phyloP scores from a whole-genome alignment of 495 filamentous ascomycete species.

The Penicillium verhagenii region DNA sequence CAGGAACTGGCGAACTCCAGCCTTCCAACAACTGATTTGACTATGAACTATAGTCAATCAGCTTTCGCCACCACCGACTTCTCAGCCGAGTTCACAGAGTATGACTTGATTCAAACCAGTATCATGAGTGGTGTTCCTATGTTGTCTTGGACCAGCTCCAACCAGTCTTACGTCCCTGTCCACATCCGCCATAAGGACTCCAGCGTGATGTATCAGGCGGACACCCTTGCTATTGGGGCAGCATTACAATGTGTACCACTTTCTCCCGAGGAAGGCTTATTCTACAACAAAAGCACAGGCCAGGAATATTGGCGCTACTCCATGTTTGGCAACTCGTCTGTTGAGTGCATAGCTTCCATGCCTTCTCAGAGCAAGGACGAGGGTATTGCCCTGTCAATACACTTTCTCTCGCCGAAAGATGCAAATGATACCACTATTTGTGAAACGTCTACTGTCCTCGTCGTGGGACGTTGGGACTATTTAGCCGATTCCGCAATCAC shows the following conservation, averaged over 20 bases:
- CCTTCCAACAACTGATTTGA: slow-evolving; percentile 24
- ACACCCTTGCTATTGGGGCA: slow-evolving; percentile 34
- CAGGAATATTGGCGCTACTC: slow-evolving; percentile 31
- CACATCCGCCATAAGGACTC: slow-evolving; percentile 23
- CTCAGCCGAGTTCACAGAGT: slow-evolving; percentile 40
- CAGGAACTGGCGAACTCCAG: slow-evolving; percentile 34
- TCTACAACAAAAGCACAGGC: slow-evolving; percentile 10
- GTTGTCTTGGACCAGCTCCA: slow-evolving; percentile 37
- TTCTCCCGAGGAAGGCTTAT: slow-evolving; percentile 15
- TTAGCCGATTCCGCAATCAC: slow-evolving; percentile 24
- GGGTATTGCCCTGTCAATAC: slow-evolving; percentile 35
- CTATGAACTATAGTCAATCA: slow-evolving; percentile 36
- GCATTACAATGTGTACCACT: slow-evolving; percentile 30
- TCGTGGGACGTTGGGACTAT: slow-evolving; percentile 43
- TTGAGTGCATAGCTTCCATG: slow-evolving; percentile 32
- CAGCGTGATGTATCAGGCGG: slow-evolving; percentile 29
- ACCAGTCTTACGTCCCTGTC: slow-evolving; percentile 37
- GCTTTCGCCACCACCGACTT: slow-evolving; percentile 35
- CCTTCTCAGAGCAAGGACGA: slow-evolving; percentile 20
- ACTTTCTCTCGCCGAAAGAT: slow-evolving; percentile 35
- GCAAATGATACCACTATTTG: slow-evolving; percentile 27
- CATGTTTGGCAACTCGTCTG: slow-evolving; percentile 24
- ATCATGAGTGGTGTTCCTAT: slow-evolving; percentile 40
- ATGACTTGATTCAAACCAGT: slow-evolving; percentile 42
- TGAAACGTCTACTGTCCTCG: slow-evolving; percentile 35